Evolutionary conservation across 139 green algal species (phyloP), one percentile per base, ranked within the genome.

Genomic region (Limnomonas spitsbergensis): DNA sequence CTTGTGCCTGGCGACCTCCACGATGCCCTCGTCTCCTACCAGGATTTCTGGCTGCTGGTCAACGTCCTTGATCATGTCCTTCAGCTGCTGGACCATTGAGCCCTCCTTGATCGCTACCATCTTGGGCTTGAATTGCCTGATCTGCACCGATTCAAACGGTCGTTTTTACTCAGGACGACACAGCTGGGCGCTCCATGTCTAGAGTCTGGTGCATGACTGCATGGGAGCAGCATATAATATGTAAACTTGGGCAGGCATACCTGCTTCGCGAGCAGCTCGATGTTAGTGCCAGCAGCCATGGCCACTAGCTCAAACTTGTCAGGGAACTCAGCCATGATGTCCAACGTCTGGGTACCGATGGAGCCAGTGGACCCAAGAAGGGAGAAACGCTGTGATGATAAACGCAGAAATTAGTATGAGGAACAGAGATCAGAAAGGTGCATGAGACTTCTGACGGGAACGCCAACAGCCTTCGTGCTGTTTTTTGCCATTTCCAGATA

Each of bases 261-360:
- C 90, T 98, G 95, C 72, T 98, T 88, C 7, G 94, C 92, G 34
- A 99, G 88, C 36, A 99, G 88, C 32, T 95, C 85, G 9, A 98
- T 79, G 83, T 99, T 99, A 53, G 86, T 85, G 24, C 96, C 96
- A 3, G 96, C 96, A 9, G 91, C 87, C 61, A 99, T 78, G 7
- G 96, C 96, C n/a, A 96, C 90, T 6, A 99, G 78, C 75, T 91
- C 81, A 75, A 98, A 98, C 75, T 93, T 90, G 40, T 99, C 94
- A 14, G 92, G 92, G 87, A 97, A 86, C 89, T 99, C 96, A 0
- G 83, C 90, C 29, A 95, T 92, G 75, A 99, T 99, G 86, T 99
- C 96, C 76, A 99, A 85, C 1, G 96, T 99, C 84, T 99, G 96
- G 39, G 96, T 99, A 77, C 96, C 96, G 73, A 99, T 99, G 52